These are phyloP conservation scores for Barbatosphaeria neglecta DNA, from an alignment of 495 filamentous ascomycete species.

Conservation along the genomic window DNA sequence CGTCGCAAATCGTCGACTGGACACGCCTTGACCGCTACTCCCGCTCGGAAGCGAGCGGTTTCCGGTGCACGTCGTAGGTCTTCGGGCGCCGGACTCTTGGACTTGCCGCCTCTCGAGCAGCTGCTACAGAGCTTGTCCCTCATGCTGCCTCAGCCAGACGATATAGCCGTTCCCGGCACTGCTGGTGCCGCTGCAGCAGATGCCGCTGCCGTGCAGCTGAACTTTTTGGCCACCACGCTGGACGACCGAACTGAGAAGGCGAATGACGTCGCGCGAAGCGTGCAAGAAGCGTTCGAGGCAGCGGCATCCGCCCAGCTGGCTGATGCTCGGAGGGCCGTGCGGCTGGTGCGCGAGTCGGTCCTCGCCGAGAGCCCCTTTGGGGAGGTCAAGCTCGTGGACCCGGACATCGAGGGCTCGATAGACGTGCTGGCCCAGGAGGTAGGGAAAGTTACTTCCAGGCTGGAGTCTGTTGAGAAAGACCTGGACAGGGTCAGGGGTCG, in stretches of 20 bases:
- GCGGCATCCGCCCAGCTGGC: conserved; percentile 21
- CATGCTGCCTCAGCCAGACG: conserved; percentile 12
- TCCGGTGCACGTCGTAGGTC: conserved; percentile 15
- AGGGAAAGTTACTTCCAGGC: conserved; percentile 11
- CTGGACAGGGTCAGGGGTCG: conserved; percentile 14
- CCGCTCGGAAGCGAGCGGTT: conserved; percentile 12
- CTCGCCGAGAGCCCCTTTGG: conserved; percentile 28
- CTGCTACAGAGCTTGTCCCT: conserved; percentile 18
- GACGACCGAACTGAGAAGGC: conserved; percentile 20
- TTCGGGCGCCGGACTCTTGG: conserved; percentile 6
- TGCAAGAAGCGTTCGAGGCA: conserved; percentile 27
- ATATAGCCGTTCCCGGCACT: neutral
- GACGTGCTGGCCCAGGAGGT: conserved; percentile 23
- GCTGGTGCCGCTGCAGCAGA: neutral
- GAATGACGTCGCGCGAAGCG: conserved; percentile 19
- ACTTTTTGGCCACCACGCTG: conserved; percentile 11
- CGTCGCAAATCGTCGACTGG: conserved; percentile 5
- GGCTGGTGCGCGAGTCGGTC: conserved; percentile 29
- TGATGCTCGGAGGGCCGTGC: conserved; percentile 26
- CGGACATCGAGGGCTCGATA: conserved; percentile 25
- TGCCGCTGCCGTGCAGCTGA: conserved; percentile 1
- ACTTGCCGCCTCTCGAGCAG: conserved; percentile 18
- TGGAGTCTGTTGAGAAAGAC: conserved; percentile 14
- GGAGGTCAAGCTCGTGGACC: conserved; percentile 26
- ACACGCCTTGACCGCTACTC: conserved; percentile 8